Base-by-base conservation (phyloP, 2,329 filamentous ascomycete genomes). In the Cadophora luteo-olivacea region DNA sequence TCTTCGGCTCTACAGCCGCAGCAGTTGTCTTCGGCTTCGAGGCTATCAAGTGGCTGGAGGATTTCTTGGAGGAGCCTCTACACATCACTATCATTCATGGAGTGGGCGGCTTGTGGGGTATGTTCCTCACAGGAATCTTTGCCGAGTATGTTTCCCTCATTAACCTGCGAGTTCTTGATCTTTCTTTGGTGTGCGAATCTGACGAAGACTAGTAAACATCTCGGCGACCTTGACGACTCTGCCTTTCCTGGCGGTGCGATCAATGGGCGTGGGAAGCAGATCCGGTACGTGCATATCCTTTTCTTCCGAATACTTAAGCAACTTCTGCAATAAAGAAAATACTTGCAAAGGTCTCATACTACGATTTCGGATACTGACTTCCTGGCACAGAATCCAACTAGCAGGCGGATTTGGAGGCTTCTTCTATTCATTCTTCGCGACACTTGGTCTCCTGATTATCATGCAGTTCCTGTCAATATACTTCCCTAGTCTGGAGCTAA, bases 41-140 rank as follows among this genome's bases (percentile, higher is more conserved):
- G 29, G 33, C 57, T 55, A 41, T 61, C 19, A 36, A 38, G 33
- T 41, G 32, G 29, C 48, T 66, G 24, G 36, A 62, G 48, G 49
- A 62, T 19, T 29, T 49, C 29, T 25, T 66, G 33, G 93, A 97
- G 75, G 93, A 96, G 75, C 91, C 92, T 2, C 85, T 97, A 63
- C 93, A 96, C 80, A 95, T 94, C 78, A 94, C 94, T 75, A 92
- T 92, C 22, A 91, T 94, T 9, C 92, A 95, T 78, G 91, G 85
- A 54, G 84, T 94, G 61, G 92, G 92, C 65, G 92, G 92, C 80
- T 93, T 9, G 88, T 93, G 57, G 92, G 92, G 67, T 93, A 94
- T 78, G 65, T 83, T 94, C 64, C 83, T 89, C 73, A 95, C 92
- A 1, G 92, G 85, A 38, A 88, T 96, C 78, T 96, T 97, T 76